Evolutionary conservation across 108 stramenopile species (phyloP).

Genomic region (Seminavis robusta): DNA sequence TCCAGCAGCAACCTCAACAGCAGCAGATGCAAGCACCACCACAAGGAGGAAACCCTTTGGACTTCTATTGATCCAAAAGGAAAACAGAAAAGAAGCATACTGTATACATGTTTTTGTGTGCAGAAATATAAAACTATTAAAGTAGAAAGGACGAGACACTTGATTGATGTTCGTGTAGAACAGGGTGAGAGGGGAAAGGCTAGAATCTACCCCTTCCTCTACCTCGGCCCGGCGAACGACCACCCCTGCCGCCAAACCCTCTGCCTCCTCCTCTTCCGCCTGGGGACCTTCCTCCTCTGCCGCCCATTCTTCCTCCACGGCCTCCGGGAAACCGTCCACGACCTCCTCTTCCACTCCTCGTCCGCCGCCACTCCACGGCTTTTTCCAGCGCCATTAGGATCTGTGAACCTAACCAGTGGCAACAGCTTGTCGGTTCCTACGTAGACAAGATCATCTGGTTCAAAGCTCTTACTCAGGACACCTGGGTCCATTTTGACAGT

Average conservation of each 20-base stretch:
- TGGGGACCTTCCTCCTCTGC: constrained; percentile 18
- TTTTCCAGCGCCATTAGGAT: constrained; percentile 37
- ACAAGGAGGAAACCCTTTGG: neutral
- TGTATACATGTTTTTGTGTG: neutral
- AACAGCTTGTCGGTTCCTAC: constrained; percentile 93
- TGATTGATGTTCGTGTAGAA: neutral
- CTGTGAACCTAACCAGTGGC: constrained; percentile 90
- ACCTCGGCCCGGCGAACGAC: constrained; percentile 56
- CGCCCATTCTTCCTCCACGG: constrained; percentile 44
- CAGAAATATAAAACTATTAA: neutral
- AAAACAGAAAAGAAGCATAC: neutral
- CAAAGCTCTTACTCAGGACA: constrained; percentile 85
- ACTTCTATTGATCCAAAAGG: neutral
- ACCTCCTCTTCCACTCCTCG: constrained; percentile 35
- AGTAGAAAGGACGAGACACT: neutral
- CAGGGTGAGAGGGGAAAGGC: neutral
- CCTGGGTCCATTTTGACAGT: constrained; percentile 97
- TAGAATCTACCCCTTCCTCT: constrained; percentile 40
- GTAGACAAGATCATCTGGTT: constrained; percentile 86
- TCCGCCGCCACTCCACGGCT: too few species aligned
- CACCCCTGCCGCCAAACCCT: constrained; percentile 37
- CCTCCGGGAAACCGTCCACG: constrained; percentile 56
- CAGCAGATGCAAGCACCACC: neutral
- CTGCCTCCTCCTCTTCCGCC: constrained; percentile 11
- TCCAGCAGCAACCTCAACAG: neutral